Base-by-base conservation (phyloP, 2,329 filamentous ascomycete species). In the Fusarium agapanthi region DNA sequence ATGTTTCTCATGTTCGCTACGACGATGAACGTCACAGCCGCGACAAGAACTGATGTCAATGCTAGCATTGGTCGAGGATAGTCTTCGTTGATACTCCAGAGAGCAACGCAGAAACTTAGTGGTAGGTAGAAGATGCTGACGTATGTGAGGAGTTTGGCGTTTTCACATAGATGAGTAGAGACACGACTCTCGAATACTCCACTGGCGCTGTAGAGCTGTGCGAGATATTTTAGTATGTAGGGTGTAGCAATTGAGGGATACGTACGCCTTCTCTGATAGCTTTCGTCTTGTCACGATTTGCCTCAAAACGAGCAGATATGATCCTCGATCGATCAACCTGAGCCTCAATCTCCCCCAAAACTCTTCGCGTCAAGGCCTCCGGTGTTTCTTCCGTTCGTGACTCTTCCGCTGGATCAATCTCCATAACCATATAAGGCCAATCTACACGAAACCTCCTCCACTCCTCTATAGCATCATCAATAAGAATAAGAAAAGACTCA, bases 51-150 rank as follows among this genome's bases (percentile, higher is more conserved):
- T 3, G 61, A 14, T 16, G 61, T 61, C 6, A 61, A 16, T 1
- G 35, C 45, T 13, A 61, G 61, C 8, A 37, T 38, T 24, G 45
- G 18, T 4, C 45, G 47, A 1, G 45, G 15, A 6, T 61, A 61
- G 7, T 26, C 34, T 24, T 61, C 56, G 15, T 61, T 53, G 28
- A 51, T 55, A 45, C 66, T 69, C 70, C 70, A 72, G 4, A 69
- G 54, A 2, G 68, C 65, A 10, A 65, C 73, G 61, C 78, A 79
- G 58, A 83, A 82, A 16, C 80, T 75, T 9, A 83, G 66, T 0
- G 81, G 81, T 1, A 83, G 75, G 59, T 80, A 83, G 55, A 83
- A 83, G n/a, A 83, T 81, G 58, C 80, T 83, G 26, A 83, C 80
- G 37, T 80, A 80, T 22, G 82, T 83, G 47, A 83, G 75, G 0